These are phyloP conservation scores for Alternaria rosae DNA, from an alignment of 2,329 filamentous ascomycete species.

Conservation along the genomic window DNA sequence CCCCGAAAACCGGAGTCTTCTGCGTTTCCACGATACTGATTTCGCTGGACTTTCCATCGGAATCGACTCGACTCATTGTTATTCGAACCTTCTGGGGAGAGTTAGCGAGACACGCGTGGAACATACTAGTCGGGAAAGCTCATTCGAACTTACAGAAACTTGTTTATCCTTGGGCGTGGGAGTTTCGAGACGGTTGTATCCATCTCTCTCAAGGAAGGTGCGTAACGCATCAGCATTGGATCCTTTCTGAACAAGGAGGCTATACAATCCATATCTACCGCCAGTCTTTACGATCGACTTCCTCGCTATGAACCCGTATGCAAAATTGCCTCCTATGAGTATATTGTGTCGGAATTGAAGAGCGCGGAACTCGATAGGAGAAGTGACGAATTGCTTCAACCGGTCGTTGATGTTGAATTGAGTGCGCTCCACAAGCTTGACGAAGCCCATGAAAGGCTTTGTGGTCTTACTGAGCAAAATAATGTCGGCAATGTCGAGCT, in stretches of 20 bases:
- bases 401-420: background rate
- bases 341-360: background rate
- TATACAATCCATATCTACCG: background rate
- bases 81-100: background rate
- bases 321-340: background rate
- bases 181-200: background rate
- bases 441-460: background rate
- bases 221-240: background rate
- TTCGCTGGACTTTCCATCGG: background rate
- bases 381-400: background rate
- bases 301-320: background rate
- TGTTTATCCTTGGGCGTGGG: background rate
- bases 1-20: background rate
- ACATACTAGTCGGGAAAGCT: background rate
- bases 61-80: background rate
- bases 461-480: background rate
- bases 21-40: background rate
- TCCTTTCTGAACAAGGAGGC: background rate
- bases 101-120: background rate
- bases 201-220: background rate
- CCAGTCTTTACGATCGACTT: background rate
- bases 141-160: background rate
- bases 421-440: background rate
- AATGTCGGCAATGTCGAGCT: background rate
- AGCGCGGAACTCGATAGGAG: background rate